Evolutionary conservation across 495 filamentous ascomycete species (phyloP), one percentile per base, ranked within the genome.

Genomic region (Trichoderma erinaceum): DNA sequence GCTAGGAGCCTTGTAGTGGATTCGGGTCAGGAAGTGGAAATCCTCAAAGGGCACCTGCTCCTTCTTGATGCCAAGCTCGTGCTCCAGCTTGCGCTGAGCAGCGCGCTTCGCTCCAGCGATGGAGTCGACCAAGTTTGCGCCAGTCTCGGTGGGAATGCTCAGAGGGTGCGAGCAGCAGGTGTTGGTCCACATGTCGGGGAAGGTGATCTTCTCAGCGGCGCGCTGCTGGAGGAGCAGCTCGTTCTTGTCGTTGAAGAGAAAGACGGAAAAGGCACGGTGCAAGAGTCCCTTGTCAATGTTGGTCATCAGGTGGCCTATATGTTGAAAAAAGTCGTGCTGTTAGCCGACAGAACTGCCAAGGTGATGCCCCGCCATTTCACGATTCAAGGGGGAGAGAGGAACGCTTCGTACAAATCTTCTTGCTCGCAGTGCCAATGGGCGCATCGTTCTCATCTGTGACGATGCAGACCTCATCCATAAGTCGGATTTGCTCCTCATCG

Each of bases 381-480:
- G 29, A n/a, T 63, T 63, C 23, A 23, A 35, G 13, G 58, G 16
- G 16, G 23, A 15, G 50, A 27, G 61, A 11, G n/a, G 16, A 38
- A 41, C 23, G 23, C 46, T 13, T 56, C 89, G 69, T 84, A 97
- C 95, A 99, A 68, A 91, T 83, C 85, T 98, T 99, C 87, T 99
- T 99, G 86, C 92, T 97, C 46, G 92, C 94, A 69, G 92, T 97
- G 61, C 96, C 95, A 76, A 99, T 97, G 4, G 95, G 96, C 66
- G 85, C 84, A 76, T 99, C 95, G 73, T 98, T 83, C 69, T 95
- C 88, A 75, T 98, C 95, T 63, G 92, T 77, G 18, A 99, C 95
- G 75, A 99, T 99, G 83, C 95, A 99, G 10, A 99, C 91, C 79
- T 99, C 95, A 69, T 99, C 96, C 95, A 99, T 99, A 71, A 99